Conservation (phyloP, 352 stramenopile species). For the Pythium apleroticum region DNA sequence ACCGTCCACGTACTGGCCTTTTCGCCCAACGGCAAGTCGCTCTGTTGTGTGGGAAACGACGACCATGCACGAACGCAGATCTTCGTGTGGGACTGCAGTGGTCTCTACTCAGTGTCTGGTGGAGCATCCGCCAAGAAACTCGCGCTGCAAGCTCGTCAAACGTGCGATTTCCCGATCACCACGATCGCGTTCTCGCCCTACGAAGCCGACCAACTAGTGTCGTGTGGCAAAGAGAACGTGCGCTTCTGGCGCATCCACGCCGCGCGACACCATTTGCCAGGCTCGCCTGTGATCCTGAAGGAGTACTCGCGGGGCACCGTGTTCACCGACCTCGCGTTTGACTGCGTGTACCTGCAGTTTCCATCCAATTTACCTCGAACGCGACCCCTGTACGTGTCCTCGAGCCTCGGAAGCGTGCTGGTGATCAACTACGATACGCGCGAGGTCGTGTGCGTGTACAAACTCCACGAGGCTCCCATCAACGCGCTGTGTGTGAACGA, state of each 20-base stretch:
- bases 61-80: slow-evolving; percentile 70
- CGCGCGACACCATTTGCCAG: slow-evolving; percentile 57
- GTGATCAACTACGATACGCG: slow-evolving; percentile 83
- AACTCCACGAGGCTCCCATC: slow-evolving; percentile 86
- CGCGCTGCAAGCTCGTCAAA: slow-evolving; percentile 73
- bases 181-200: slow-evolving; percentile 84
- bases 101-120: slow-evolving; percentile 3
- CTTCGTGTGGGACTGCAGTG: slow-evolving; percentile 69
- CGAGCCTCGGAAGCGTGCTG: slow-evolving; percentile 72
- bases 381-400: slow-evolving; percentile 76
- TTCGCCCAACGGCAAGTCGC: slow-evolving; percentile 26
- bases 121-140: slow-evolving; percentile 20
- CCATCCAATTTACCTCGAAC: slow-evolving; percentile 53
- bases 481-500: slow-evolving; percentile 85
- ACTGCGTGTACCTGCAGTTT: slow-evolving; percentile 57
- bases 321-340: slow-evolving; percentile 88
- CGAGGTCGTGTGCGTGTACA: slow-evolving; percentile 87
- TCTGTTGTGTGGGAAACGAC: slow-evolving; percentile 66
- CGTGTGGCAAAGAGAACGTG: slow-evolving; percentile 91
- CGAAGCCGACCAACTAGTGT: slow-evolving; percentile 78
- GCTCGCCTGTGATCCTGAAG: slow-evolving; percentile 84
- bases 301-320: slow-evolving; percentile 84
- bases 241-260: slow-evolving; percentile 85
- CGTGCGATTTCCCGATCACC: slow-evolving; percentile 82
- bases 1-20: slow-evolving; percentile 55